Percentiles rank a stretch among this genome's conserved stretches.
phyloP scores from a whole-genome alignment of 352 stramenopile species.

The Globisporangium takayamanum region DNA sequence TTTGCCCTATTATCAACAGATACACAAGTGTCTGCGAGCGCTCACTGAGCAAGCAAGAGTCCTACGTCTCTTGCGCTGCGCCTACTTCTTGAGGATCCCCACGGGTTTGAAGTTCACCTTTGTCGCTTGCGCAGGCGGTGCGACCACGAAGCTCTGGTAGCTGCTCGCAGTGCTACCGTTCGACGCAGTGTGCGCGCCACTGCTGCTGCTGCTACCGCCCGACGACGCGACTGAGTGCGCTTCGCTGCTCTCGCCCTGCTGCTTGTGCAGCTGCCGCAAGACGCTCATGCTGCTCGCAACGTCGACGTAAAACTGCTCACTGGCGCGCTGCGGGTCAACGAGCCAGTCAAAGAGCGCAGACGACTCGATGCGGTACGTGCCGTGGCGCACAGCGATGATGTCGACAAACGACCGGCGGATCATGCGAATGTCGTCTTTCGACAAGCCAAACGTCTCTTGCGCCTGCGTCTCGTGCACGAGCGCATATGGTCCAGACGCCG shows the following conservation, averaged over 20 bases:
- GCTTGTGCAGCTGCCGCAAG: slow-evolving; percentile 30
- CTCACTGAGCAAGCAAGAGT: background rate
- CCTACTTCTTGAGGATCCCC: slow-evolving; percentile 46
- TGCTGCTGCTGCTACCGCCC: slow-evolving; percentile 10
- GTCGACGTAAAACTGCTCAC: slow-evolving; percentile 65
- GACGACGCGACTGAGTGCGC: slow-evolving; percentile 18
- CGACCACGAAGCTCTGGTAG: slow-evolving; percentile 17
- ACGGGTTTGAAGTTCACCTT: slow-evolving; percentile 37
- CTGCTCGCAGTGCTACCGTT: slow-evolving; percentile 17
- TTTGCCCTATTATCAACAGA: background rate
- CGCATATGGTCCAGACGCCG: slow-evolving; percentile 61
- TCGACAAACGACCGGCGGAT: slow-evolving; percentile 72
- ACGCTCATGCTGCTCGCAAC: slow-evolving; percentile 36
- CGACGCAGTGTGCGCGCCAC: slow-evolving; percentile 5
- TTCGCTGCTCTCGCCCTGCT: slow-evolving; percentile 9
- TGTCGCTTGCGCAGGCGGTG: slow-evolving; percentile 6
- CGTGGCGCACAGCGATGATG: slow-evolving; percentile 56
- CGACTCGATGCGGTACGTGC: slow-evolving; percentile 63
- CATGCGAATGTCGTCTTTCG: slow-evolving; percentile 58
- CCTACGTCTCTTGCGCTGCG: background rate
- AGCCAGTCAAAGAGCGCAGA: slow-evolving; percentile 72
- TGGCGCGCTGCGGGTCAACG: slow-evolving; percentile 34
- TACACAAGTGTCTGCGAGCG: background rate
- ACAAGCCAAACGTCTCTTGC: slow-evolving; percentile 45
- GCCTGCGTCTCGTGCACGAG: slow-evolving; percentile 65